These are phyloP conservation scores for Zygoascus ofunaensis DNA, from an alignment of 805 yeast species.

Conservation along the genomic window DNA sequence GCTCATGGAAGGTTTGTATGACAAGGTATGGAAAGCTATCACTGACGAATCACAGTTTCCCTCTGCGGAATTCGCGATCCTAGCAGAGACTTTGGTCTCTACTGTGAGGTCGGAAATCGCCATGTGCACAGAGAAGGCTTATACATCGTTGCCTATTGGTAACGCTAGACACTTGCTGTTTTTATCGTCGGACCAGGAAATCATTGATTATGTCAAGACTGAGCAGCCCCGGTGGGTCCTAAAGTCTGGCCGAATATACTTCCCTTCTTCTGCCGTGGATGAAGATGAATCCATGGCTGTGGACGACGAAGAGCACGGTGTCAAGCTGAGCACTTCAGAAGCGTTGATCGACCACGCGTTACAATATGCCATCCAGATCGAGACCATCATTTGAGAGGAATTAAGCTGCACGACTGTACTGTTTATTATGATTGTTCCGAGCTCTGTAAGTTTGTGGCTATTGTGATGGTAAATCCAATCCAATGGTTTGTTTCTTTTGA, in stretches of 20 bases:
- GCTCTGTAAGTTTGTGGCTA: too few species aligned
- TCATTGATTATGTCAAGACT: slow-evolving; percentile 44
- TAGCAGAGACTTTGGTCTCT: slow-evolving; percentile 62
- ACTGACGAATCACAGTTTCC: slow-evolving; percentile 41
- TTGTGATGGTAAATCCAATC: too few species aligned
- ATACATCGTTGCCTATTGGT: slow-evolving; percentile 62
- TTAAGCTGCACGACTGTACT: background rate
- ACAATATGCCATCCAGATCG: slow-evolving; percentile 82
- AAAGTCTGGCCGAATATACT: slow-evolving; percentile 34
- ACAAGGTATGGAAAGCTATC: slow-evolving; percentile 75
- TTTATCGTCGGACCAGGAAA: slow-evolving; percentile 47
- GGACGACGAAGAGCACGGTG: slow-evolving; percentile 32
- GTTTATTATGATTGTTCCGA: too few species aligned
- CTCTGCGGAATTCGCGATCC: slow-evolving; percentile 67
- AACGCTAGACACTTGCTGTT: slow-evolving; percentile 78
- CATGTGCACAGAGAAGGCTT: slow-evolving; percentile 70
- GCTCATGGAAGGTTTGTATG: slow-evolving; percentile 95
- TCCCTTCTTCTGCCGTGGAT: slow-evolving; percentile 18
- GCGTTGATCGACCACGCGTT: slow-evolving; percentile 61
- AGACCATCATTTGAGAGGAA: slow-evolving; percentile 61
- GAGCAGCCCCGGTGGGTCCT: slow-evolving; percentile 50
- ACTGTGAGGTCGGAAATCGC: slow-evolving; percentile 86
- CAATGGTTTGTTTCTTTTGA: too few species aligned
- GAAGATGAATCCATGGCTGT: slow-evolving; percentile 22
- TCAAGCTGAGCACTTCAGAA: slow-evolving; percentile 30